Evolutionary conservation across 2,329 filamentous ascomycete species (phyloP).

Genomic region (Pezizomycotina sp.): DNA sequence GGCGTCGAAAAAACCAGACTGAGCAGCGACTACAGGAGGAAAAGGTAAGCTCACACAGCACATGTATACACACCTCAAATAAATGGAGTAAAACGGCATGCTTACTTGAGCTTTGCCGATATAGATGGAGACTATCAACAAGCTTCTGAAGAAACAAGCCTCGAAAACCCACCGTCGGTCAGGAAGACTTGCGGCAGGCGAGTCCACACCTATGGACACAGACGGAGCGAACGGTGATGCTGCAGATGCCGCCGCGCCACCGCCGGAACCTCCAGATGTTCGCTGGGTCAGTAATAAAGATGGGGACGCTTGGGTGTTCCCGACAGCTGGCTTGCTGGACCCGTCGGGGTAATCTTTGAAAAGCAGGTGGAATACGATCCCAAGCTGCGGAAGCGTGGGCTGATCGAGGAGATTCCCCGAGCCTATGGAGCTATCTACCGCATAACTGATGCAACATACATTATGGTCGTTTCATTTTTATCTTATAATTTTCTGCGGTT

Average conservation of each 20-base stretch:
- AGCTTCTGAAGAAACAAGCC: constrained; percentile 70
- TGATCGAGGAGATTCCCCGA: constrained; percentile 23
- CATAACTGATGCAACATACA: too few relatives aligned
- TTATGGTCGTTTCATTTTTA: too few relatives aligned
- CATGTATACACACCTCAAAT: background rate
- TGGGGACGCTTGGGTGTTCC: constrained; percentile 49
- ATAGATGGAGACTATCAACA: constrained; percentile 81
- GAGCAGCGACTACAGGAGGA: constrained; percentile 67
- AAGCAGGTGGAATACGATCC: constrained; percentile 29
- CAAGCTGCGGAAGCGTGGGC: constrained; percentile 26
- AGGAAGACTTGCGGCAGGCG: too few relatives aligned
- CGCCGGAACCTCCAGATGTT: constrained; percentile 42
- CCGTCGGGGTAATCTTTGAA: constrained; percentile 40
- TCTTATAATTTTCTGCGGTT: too few relatives aligned
- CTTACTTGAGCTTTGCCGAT: background rate
- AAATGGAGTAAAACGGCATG: too few relatives aligned
- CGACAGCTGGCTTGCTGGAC: constrained; percentile 48
- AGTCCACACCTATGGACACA: constrained; percentile 13
- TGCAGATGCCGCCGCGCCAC: constrained; percentile 28
- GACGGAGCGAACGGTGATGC: constrained; percentile 30
- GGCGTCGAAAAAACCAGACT: constrained; percentile 54
- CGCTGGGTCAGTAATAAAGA: constrained; percentile 54
- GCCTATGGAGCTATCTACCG: background rate
- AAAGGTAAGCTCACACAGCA: constrained; percentile 36
- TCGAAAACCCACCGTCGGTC: constrained; percentile 44